Base-by-base conservation (phyloP, 2,329 filamentous ascomycete genomes). In the Coniochaeta sp. region DNA sequence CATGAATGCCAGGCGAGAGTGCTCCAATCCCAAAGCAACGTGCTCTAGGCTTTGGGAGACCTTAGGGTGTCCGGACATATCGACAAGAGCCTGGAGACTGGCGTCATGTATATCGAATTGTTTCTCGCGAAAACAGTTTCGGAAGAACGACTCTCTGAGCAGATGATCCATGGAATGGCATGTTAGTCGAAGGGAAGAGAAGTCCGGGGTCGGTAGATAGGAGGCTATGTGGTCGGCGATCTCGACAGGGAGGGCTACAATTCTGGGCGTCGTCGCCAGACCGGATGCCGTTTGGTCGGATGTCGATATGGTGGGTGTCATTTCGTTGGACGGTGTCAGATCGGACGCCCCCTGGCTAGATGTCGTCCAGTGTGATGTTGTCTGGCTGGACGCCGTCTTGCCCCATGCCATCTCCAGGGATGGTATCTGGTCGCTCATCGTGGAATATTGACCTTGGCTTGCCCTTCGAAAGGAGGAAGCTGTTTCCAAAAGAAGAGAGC, bases 101-200 rank as follows among this genome's bases (percentile, higher is more conserved):
- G 71, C 65, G 28, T 78, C 69, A 1, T 75, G 76, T 51, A 85
- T 60, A 77, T 84, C 83, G 65, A 86, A 87, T 60, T 86, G 82
- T 58, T 78, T 80, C 62, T 81, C 81, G 49, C 69, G 72, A 65
- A 87, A 87, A 70, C 84, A 87, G 55, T 85, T 82, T 22, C 69
- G 69, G 27, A 75, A 71, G 58, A 86, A 87, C 28, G 70, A 70
- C 47, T 73, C 68, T 63, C 80, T 79, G 14, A 85, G 67, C 1
- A 70, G 67, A 18, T 65, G 65, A 60, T 86, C 81, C 13, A 83
- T 61, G 16, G 69, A 62, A 51, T 75, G 79, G 67, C 81, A 85
- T 2, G 73, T 73, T 14, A 75, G 65, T 6, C 84, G 81, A 8
- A 86, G 61, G 12, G 66, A 62, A 53, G 76, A 71, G n/a, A 85